These are phyloP conservation scores for Kluyveromyces sp. DNA, from an alignment of 1,139 yeast species.

Conservation along the genomic window DNA sequence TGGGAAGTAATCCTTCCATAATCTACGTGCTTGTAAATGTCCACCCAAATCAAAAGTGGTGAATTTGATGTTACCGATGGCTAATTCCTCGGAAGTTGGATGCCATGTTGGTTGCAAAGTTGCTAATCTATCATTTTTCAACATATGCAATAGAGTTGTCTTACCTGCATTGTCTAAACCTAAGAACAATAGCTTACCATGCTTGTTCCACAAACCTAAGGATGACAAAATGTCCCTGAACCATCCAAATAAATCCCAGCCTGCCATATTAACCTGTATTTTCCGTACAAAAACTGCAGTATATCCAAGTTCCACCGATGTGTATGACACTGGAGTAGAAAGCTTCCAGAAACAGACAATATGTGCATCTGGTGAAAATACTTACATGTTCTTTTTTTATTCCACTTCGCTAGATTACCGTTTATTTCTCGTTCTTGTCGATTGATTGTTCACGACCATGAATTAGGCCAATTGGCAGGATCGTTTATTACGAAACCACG, in stretches of 20 bases:
- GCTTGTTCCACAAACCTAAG: conserved; percentile 94
- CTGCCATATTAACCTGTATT: conserved; percentile 13
- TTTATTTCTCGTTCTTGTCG: no score
- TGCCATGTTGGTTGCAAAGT: conserved; percentile 96
- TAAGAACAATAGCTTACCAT: conserved; percentile 88
- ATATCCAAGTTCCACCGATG: neutral
- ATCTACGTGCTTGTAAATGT: conserved; percentile 95
- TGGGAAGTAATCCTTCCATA: conserved; percentile 99
- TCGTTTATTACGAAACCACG: no score
- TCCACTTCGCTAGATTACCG: no score
- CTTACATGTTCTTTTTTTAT: no score
- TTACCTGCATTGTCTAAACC: conserved; percentile 99
- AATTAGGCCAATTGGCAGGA: no score
- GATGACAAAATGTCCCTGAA: conserved; percentile 89
- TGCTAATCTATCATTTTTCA: conserved; percentile 94
- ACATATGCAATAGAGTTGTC: conserved; percentile 92
- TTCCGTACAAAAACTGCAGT: neutral
- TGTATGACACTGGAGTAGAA: no score
- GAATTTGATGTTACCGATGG: conserved; percentile 92
- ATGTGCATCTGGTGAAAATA: no score
- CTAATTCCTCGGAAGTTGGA: conserved; percentile 96
- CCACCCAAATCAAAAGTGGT: conserved; percentile 99
- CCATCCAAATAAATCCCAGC: conserved; percentile 32
- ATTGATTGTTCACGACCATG: no score
- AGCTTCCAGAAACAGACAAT: no score